Conservation (phyloP, 306 rosid species). For the Pyrus pyrifolia region DNA sequence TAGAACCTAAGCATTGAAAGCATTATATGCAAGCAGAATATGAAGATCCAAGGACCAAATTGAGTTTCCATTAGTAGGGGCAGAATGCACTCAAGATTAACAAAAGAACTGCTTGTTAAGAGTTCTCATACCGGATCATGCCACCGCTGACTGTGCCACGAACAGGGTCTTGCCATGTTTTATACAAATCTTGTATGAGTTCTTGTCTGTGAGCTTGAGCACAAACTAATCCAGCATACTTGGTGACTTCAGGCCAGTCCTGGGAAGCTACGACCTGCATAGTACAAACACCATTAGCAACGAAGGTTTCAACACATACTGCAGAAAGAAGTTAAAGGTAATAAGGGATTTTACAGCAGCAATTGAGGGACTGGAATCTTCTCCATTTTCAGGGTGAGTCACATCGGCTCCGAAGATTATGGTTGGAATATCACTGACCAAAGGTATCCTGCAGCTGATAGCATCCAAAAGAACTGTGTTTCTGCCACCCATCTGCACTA, state of each 20-base stretch:
- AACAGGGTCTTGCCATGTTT: constrained; percentile 91
- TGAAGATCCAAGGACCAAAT: background rate
- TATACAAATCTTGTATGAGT: constrained; percentile 84
- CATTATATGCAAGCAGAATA: background rate
- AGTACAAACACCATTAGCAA: constrained; percentile 22
- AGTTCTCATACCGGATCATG: constrained; percentile 62
- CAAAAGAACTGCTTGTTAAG: background rate
- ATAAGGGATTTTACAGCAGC: constrained; percentile 59
- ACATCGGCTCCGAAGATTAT: constrained; percentile 93
- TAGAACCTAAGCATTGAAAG: background rate
- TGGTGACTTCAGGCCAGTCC: constrained; percentile 97
- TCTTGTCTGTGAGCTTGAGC: constrained; percentile 97
- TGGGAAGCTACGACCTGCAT: constrained; percentile 91
- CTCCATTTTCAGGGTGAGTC: constrained; percentile 94
- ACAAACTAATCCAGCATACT: constrained; percentile 86
- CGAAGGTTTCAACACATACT: background rate
- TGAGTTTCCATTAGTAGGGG: background rate
- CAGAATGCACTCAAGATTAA: background rate
- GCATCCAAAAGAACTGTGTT: constrained; percentile 94
- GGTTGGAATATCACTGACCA: constrained; percentile 89
- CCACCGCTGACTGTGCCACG: constrained; percentile 90
- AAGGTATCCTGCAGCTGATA: constrained; percentile 86
- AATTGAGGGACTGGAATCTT: constrained; percentile 87
- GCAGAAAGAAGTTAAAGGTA: background rate
- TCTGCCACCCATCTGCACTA: constrained; percentile 91